phyloP scores from a whole-genome alignment of 768 basidiomycete genomes.

The Trichaptum fuscoviolaceum region DNA sequence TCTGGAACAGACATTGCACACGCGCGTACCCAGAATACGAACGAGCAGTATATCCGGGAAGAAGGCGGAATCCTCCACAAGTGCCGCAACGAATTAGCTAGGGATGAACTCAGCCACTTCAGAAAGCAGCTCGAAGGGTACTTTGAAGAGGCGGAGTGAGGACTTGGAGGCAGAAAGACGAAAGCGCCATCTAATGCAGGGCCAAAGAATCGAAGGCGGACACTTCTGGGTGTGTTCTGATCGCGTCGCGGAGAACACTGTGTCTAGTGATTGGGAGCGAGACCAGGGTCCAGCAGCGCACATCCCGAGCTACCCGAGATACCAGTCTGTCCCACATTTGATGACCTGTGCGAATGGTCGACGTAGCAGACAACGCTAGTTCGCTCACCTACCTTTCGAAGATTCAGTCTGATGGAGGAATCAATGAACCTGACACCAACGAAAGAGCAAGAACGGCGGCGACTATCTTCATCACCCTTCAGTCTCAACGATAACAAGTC shows the following conservation, averaged over 20 bases:
- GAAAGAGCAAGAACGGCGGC: constrained; percentile 48
- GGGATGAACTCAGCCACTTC: constrained; percentile 16
- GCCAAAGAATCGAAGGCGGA: constrained; percentile 50
- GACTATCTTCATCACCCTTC: constrained; percentile 40
- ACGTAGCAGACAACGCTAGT: not conserved
- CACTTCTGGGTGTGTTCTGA: constrained; percentile 79
- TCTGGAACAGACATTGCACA: constrained; percentile 82
- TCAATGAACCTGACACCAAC: constrained; percentile 65
- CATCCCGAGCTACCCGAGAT: not conserved
- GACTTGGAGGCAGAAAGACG: constrained; percentile 15
- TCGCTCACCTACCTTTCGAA: constrained; percentile 17
- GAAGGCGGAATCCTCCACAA: constrained; percentile 31
- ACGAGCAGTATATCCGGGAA: constrained; percentile 74
- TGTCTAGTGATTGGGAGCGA: not conserved
- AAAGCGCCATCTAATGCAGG: constrained; percentile 13
- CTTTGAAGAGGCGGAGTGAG: constrained; percentile 33
- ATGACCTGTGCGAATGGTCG: not conserved
- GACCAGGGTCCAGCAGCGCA: not conserved
- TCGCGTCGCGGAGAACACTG: constrained; percentile 20
- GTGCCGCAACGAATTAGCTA: constrained; percentile 27
- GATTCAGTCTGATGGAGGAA: constrained; percentile 72
- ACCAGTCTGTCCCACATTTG: not conserved
- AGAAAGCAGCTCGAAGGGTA: constrained; percentile 39
- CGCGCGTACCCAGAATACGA: constrained; percentile 76
- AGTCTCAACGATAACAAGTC: constrained; percentile 34